Percentiles rank a stretch among this genome's conserved stretches.
Conservation (phyloP, 345 rosid genomes). For the Populus deltoides region DNA sequence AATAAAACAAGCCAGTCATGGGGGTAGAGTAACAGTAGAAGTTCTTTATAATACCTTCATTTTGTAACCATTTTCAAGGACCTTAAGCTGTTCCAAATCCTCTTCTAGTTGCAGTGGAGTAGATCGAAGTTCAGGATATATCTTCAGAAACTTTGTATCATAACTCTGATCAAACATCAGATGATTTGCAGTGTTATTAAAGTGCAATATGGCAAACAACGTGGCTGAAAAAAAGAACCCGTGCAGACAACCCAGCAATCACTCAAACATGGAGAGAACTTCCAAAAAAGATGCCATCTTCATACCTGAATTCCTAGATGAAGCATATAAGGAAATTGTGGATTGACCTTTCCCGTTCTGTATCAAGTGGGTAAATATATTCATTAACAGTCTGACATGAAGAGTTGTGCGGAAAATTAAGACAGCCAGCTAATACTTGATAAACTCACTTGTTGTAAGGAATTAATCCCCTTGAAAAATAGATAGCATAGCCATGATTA, state of each 20-base stretch:
- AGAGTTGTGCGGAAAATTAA: not conserved
- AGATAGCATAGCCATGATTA: slow-evolving; percentile 80
- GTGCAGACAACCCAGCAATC: not conserved
- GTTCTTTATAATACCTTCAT: slow-evolving; percentile 69
- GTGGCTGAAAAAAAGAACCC: not conserved
- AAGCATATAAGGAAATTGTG: slow-evolving; percentile 78
- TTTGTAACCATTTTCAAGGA: slow-evolving; percentile 91
- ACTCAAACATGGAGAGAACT: not conserved
- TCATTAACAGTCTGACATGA: slow-evolving; percentile 2
- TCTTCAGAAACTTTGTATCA: slow-evolving; percentile 79
- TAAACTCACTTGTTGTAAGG: slow-evolving; percentile 81
- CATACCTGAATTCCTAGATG: slow-evolving; percentile 97
- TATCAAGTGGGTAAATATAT: slow-evolving; percentile 17
- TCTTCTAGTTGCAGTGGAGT: slow-evolving; percentile 92
- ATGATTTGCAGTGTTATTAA: not conserved
- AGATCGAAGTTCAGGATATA: slow-evolving; percentile 76
- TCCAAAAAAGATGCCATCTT: not conserved
- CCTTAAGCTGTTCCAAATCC: slow-evolving; percentile 97
- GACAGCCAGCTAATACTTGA: not conserved
- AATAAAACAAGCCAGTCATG: not conserved
- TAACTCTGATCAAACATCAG: slow-evolving; percentile 55
- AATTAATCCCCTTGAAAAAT: slow-evolving; percentile 86
- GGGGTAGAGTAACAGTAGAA: not conserved
- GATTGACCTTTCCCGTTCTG: slow-evolving; percentile 80
- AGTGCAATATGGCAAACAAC: not conserved